Conservation (phyloP, 768 basidiomycete genomes). For the Chalciporus pseudorubinellus region DNA sequence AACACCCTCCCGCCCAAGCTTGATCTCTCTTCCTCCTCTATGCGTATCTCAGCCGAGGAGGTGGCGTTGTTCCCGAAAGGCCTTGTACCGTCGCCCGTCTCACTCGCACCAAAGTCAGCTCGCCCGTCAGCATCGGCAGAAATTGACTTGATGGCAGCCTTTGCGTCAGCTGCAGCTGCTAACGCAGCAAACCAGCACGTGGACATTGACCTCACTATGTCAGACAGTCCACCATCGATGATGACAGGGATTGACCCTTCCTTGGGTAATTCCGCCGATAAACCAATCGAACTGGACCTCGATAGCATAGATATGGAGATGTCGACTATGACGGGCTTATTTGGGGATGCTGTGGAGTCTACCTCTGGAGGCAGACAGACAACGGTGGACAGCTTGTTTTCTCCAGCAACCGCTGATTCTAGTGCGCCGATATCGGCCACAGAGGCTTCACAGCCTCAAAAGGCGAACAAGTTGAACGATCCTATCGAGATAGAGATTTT, state of each 20-base stretch:
- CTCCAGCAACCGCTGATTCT: constrained; percentile 38
- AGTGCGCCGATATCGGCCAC: constrained; percentile 15
- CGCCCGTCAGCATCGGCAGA: constrained; percentile 55
- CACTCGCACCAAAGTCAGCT: constrained; percentile 77
- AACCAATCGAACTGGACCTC: constrained; percentile 78
- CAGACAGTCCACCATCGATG: constrained; percentile 31
- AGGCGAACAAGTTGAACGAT: constrained; percentile 13
- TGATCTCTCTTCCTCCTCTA: constrained; percentile 70
- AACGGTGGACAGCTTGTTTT: constrained; percentile 50
- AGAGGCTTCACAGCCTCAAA: constrained; percentile 17
- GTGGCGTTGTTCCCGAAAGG: constrained; percentile 55
- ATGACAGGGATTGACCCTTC: constrained; percentile 31
- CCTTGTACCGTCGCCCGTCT: constrained; percentile 70
- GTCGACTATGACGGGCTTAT: constrained; percentile 47
- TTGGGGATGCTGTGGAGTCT: constrained; percentile 46
- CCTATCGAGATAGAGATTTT: constrained; percentile 37
- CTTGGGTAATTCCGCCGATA: constrained; percentile 67
- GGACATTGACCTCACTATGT: constrained; percentile 62
- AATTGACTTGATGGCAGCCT: constrained; percentile 65
- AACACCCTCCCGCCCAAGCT: constrained; percentile 70
- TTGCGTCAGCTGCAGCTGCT: constrained; percentile 43
- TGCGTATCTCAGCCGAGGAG: constrained; percentile 67
- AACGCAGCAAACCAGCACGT: constrained; percentile 30
- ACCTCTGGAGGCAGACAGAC: constrained; percentile 33
- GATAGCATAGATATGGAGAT: constrained; percentile 68